A percentile compares a stretch with the other conserved stretches of the same genome.
Conservation (phyloP, 2,329 filamentous ascomycete species). For the Venturia effusa region DNA sequence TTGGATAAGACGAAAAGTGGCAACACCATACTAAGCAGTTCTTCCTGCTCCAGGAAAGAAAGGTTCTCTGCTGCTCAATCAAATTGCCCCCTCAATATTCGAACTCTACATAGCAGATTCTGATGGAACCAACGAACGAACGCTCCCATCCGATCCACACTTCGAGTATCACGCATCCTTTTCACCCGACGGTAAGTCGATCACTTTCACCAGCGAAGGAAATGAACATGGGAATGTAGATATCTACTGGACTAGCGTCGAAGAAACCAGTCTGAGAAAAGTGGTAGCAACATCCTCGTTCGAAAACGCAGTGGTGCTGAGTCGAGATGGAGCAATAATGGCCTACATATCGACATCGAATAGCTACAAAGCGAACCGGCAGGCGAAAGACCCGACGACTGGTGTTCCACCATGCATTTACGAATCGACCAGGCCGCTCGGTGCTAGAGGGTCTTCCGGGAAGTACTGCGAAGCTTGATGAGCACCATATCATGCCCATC, state of each 20-base stretch:
- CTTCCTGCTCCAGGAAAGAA: constrained; percentile 14
- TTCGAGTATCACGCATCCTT: constrained; percentile 31
- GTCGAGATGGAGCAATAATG: too few relatives aligned
- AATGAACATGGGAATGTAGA: too few relatives aligned
- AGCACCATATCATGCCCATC: neutral
- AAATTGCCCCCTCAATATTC: constrained; percentile 24
- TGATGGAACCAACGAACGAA: constrained; percentile 27
- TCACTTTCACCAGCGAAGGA: too few relatives aligned
- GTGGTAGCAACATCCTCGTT: too few relatives aligned
- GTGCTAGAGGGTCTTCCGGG: neutral
- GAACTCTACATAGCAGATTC: constrained; percentile 24
- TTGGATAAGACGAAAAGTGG: too few relatives aligned
- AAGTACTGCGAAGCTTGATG: neutral
- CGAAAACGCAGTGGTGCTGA: too few relatives aligned
- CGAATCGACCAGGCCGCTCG: neutral
- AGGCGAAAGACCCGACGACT: neutral
- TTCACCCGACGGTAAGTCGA: too few relatives aligned
- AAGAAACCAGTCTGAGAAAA: too few relatives aligned
- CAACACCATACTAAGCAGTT: too few relatives aligned
- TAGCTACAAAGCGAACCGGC: too few relatives aligned
- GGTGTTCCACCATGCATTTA: neutral
- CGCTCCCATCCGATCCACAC: constrained; percentile 21
- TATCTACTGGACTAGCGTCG: too few relatives aligned
- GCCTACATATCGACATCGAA: too few relatives aligned
- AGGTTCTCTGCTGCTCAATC: constrained; percentile 24